Percentiles rank a stretch among this genome's conserved stretches.
Evolutionary conservation across 805 yeast genomes (phyloP).

Genomic region (Candida ortonii): DNA sequence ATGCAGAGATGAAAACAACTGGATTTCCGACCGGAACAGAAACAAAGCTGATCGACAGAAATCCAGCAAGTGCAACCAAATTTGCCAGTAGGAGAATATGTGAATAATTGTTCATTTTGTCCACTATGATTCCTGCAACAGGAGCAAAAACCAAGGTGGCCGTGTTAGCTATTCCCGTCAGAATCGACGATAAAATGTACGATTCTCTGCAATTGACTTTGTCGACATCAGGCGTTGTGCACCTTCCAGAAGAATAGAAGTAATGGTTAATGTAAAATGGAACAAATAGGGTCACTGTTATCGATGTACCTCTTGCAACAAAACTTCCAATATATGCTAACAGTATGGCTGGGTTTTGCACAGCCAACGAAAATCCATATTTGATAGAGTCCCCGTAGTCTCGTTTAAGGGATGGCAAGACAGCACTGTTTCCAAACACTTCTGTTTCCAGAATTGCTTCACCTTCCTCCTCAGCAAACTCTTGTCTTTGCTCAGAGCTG

Average conservation of each 20-base stretch:
- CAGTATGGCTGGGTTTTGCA: slow-evolving; percentile 43
- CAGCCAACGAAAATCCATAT: slow-evolving; percentile 48
- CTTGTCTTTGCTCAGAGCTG: slow-evolving; percentile 31
- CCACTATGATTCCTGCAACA: slow-evolving; percentile 57
- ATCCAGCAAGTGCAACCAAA: slow-evolving; percentile 42
- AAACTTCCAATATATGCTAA: slow-evolving; percentile 61
- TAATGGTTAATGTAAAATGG: slow-evolving; percentile 62
- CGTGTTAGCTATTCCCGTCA: slow-evolving; percentile 65
- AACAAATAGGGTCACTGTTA: slow-evolving; percentile 55
- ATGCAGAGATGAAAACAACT: slow-evolving; percentile 38
- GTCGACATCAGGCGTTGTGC: slow-evolving; percentile 36
- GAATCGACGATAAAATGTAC: slow-evolving; percentile 60
- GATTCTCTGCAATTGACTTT: slow-evolving; percentile 56
- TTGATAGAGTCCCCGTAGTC: slow-evolving; percentile 41
- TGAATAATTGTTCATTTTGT: slow-evolving; percentile 35
- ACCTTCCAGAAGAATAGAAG: slow-evolving; percentile 49
- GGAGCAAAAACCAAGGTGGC: slow-evolving; percentile 61
- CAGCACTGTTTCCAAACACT: slow-evolving; percentile 10
- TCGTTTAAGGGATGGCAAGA: slow-evolving; percentile 11
- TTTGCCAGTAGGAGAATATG: slow-evolving; percentile 38
- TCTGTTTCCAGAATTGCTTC: slow-evolving; percentile 14
- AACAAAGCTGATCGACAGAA: slow-evolving; percentile 35
- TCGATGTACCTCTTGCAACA: slow-evolving; percentile 62
- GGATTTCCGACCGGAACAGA: slow-evolving; percentile 35
- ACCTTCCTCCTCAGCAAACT: slow-evolving; percentile 29